Evolutionary conservation across 2,329 filamentous ascomycete genomes (phyloP), one percentile per base, ranked within the genome.

Genomic region (Botrytis elliptica): DNA sequence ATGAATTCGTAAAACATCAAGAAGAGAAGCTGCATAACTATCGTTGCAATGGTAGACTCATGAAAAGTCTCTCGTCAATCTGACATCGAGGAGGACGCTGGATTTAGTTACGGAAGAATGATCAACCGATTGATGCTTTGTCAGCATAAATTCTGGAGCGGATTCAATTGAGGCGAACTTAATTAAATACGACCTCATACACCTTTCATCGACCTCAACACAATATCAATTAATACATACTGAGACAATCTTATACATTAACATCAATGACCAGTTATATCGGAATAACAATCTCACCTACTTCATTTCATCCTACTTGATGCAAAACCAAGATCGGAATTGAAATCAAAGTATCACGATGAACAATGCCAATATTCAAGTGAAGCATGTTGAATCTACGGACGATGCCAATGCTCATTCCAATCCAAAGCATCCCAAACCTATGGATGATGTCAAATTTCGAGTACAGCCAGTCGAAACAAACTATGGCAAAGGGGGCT

Each of bases 401-500:
- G 60, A 40, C 25, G 38, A 42, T 40, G 22, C 14, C 14, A 20
- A n/a, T 18, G 16, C 3, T 64, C 25, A 2, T 44, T 22, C 49
- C 16, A 29, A 42, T 1, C 46, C 33, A 20, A 68, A 57, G 5
- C 49, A 8, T 68, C 4, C 6, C 10, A 38, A 68, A 22, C n/a
- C 36, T 33, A n/a, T 40, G 22, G 36, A 63, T 42, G 36, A 42
- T 63, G 12, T 9, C n/a, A 44, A 44, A 20, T 6, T 22, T 22
- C 62, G 62, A 42, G 14, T 4, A 40, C 33, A 42, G 25, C 60
- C 40, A 18, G 63, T 71, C 36, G 75, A 76, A 57, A 72, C 68
- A 33, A 66, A 55, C 22, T 81, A 81, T 67, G 12, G 63, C 25
- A 14, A 59, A 25, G 84, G 84, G 0, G 83, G 84, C 29, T 86